Conservation (phyloP, 2,329 filamentous ascomycete genomes). For the Ophiosphaerella narmari region DNA sequence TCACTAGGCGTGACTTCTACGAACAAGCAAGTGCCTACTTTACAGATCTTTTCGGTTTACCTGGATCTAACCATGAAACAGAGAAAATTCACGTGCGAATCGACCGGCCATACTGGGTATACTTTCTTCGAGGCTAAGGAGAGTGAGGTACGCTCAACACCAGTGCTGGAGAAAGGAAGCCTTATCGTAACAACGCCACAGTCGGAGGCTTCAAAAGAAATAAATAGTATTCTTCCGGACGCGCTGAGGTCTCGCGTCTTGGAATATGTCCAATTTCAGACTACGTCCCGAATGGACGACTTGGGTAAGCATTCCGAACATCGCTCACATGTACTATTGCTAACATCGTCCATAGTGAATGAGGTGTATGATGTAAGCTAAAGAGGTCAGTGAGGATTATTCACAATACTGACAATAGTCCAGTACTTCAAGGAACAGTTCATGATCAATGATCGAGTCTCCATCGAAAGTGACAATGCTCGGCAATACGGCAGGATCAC, state of each 20-base stretch:
- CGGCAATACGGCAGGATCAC: conserved; percentile 37
- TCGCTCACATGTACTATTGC: conserved; percentile 39
- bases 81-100: conserved; percentile 92
- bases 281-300: conserved; percentile 83
- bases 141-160: conserved; percentile 73
- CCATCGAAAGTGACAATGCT: conserved; percentile 35
- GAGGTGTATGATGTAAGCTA: conserved; percentile 35
- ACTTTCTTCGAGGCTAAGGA: conserved; percentile 91
- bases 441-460: conserved; percentile 38
- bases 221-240: conserved; percentile 90
- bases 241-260: conserved; percentile 88
- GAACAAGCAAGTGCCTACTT: conserved; percentile 68
- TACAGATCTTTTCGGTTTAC: neutral
- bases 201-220: conserved; percentile 75
- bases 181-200: conserved; percentile 42
- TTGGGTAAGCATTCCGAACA: conserved; percentile 56
- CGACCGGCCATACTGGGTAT: conserved; percentile 88
- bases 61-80: conserved; percentile 46
- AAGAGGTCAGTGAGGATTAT: neutral
- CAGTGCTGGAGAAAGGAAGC: conserved; percentile 26
- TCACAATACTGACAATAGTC: conserved; percentile 8
- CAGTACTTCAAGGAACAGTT: conserved; percentile 45
- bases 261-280: conserved; percentile 86
- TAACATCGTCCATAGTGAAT: conserved; percentile 34
- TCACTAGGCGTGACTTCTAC: conserved; percentile 83